Evolutionary conservation across 805 yeast species (phyloP).

Genomic region (Saturnispora serradocipensis): DNA sequence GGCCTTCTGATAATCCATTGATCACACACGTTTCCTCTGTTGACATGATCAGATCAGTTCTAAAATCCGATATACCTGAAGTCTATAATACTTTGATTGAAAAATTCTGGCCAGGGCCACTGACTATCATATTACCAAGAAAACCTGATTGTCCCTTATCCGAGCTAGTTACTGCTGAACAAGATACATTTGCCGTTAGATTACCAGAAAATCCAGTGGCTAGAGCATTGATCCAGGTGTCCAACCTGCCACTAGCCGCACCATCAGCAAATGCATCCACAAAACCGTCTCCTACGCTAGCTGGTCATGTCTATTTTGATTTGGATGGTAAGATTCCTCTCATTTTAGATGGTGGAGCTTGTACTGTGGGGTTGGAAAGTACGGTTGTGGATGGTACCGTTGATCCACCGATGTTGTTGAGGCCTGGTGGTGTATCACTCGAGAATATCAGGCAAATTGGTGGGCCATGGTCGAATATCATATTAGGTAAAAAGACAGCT

Average conservation of each 20-base stretch:
- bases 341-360: conserved; percentile 85
- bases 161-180: conserved; percentile 72
- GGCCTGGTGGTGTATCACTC: conserved; percentile 90
- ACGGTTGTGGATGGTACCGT: conserved; percentile 90
- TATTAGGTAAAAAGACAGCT: conserved; percentile 58
- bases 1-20: conserved; percentile 93
- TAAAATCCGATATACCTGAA: conserved; percentile 55
- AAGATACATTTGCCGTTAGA: conserved; percentile 85
- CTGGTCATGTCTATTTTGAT: conserved; percentile 78
- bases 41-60: conserved; percentile 55
- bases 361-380: conserved; percentile 84
- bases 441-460: conserved; percentile 64
- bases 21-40: conserved; percentile 81
- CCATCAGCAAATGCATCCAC: conserved; percentile 98
- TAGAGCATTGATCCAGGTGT: conserved; percentile 73
- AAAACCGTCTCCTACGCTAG: conserved; percentile 85
- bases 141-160: conserved; percentile 46
- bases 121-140: conserved; percentile 75
- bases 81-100: conserved; percentile 56
- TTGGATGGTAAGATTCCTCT: conserved; percentile 70
- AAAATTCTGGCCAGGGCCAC: conserved; percentile 93
- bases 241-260: conserved; percentile 90
- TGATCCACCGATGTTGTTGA: conserved; percentile 72
- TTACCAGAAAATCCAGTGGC: conserved; percentile 85
- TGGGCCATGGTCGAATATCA: conserved; percentile 49